These are phyloP conservation scores for Rhizophagus prolifer DNA, from an alignment of 192 early-diverging fungal species.

Conservation along the genomic window DNA sequence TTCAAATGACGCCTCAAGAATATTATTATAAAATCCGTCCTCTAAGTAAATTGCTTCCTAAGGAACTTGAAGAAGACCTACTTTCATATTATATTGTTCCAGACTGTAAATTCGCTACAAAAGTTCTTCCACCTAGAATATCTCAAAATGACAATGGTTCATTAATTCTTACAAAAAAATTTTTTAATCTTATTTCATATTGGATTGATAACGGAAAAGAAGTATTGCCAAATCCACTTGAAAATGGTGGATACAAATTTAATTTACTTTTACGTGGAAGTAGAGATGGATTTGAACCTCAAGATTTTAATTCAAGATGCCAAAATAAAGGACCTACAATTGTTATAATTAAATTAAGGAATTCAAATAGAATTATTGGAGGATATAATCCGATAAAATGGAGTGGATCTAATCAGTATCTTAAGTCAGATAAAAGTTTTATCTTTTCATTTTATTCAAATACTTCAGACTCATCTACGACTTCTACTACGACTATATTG, in stretches of 20 bases:
- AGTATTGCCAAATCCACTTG: too few relatives aligned
- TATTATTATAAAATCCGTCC: too few relatives aligned
- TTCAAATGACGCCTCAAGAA: too few relatives aligned
- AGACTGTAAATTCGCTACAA: background rate
- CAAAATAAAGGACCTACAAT: conserved; percentile 10
- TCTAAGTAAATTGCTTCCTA: too few relatives aligned
- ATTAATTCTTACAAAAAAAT: background rate
- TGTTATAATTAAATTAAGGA: background rate
- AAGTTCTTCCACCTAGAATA: background rate
- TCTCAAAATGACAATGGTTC: too few relatives aligned
- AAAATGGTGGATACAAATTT: background rate
- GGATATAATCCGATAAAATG: conserved; percentile 12
- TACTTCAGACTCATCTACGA: background rate
- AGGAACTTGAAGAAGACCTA: background rate
- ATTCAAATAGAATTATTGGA: background rate
- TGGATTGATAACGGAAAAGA: conserved; percentile 9
- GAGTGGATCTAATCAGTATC: background rate
- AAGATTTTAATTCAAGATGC: background rate
- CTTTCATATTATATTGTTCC: background rate
- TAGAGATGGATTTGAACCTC: background rate
- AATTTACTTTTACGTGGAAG: conserved; percentile 23
- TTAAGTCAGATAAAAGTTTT: background rate
- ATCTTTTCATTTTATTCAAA: background rate
- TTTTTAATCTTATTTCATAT: background rate
- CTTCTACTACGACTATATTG: background rate